Base-by-base conservation (phyloP, 495 filamentous ascomycete genomes). In the Talaromyces trachyspermus region DNA sequence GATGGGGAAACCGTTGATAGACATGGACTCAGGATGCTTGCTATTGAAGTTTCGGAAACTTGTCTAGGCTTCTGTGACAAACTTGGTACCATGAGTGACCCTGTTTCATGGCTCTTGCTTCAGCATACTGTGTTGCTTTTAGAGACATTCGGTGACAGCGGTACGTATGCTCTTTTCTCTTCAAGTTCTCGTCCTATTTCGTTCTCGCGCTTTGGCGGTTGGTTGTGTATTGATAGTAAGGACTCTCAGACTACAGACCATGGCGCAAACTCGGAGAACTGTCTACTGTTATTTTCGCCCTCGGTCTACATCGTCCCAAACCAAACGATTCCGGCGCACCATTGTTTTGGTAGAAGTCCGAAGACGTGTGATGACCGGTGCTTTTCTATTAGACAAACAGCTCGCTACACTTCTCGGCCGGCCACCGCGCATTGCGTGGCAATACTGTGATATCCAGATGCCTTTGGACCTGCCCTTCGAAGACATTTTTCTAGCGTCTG, bases 381-480 rank as follows among this genome's bases (percentile, higher is more conserved):
- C 63, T 6, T 76, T 69, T 30, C 52, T 52, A 0, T 51, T 59
- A 5, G 69, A 71, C 49, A 75, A 76, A 51, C 49, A 50, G 3
- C 41, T 69, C 2, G 61, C 66, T 1, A 64, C 65, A 0, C 71
- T 72, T 30, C 51, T 69, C 1, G 74, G 71, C 5, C 53, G 75
- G 10, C 74, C 74, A 1, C 73, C 74, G 0, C 54, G 65, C 2
- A 53, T 77, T 3, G 64, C 59, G 14, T 57, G 61, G n/a, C 59
- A 64, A 7, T 77, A 70, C 50, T 65, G 61, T 32, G 64, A 62
- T 4, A 65, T 74, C 7, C 68, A 75, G 2, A 45, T 69, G 11
- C 74, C 75, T 0, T 54, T 78, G 0, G 75, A 78, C 48, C 52
- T 78, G 6, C 57, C 43, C 33, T 69, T 73, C 39, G 53, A 64